A percentile compares a stretch with the other conserved stretches of the same genome.
Evolutionary conservation across 1,139 yeast genomes (phyloP).

Genomic region (Yamadazyma aaseri): DNA sequence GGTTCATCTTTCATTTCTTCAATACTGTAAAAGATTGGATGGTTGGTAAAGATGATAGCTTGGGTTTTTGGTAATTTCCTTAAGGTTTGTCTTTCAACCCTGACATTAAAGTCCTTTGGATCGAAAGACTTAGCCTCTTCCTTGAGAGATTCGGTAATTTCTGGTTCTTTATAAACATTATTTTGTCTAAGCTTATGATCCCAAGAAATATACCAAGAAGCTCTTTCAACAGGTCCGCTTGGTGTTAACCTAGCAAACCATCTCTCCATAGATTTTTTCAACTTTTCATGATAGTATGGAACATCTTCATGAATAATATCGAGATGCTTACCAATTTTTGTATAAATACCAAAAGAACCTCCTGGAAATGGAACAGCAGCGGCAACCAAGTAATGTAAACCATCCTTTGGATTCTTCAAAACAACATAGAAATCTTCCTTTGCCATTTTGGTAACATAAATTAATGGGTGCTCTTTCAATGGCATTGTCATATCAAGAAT

Average conservation of each 20-base stretch:
- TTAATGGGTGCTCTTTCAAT: constrained; percentile 60
- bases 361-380: constrained; percentile 82
- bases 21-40: constrained; percentile 65
- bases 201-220: constrained; percentile 75
- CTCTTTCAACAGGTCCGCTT: constrained; percentile 65
- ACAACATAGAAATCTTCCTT: constrained; percentile 74
- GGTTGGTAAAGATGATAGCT: constrained; percentile 59
- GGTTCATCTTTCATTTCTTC: constrained; percentile 83
- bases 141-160: constrained; percentile 29
- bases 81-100: constrained; percentile 58
- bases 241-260: constrained; percentile 66
- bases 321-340: constrained; percentile 58
- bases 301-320: constrained; percentile 70
- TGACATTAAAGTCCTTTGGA: constrained; percentile 49
- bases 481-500: constrained; percentile 58
- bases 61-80: constrained; percentile 47
- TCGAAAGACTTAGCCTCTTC: constrained; percentile 27
- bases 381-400: constrained; percentile 61
- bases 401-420: constrained; percentile 51
- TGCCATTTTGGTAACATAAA: constrained; percentile 65
- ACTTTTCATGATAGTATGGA: constrained; percentile 67
- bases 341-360: constrained; percentile 62
- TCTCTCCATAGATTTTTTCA: constrained; percentile 70
- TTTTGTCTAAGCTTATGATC: constrained; percentile 61
- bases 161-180: constrained; percentile 51